These are phyloP conservation scores for Aspergillus piperis DNA, from an alignment of 2,329 filamentous ascomycete species.

Conservation along the genomic window DNA sequence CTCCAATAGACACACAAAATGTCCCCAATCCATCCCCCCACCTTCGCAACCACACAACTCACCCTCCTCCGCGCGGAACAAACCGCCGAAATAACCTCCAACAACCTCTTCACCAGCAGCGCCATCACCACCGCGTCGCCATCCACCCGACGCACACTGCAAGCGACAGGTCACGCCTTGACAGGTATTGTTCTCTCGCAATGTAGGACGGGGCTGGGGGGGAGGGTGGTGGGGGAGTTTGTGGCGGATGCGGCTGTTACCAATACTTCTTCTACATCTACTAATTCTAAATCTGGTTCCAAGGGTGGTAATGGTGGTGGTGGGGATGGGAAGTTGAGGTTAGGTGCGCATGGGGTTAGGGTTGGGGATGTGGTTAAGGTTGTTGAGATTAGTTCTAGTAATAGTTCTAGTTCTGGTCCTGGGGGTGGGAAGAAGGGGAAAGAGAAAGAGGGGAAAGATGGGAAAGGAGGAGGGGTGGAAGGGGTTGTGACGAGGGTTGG, in stretches of 20 bases:
- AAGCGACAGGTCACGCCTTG: slow-evolving; percentile 44
- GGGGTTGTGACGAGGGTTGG: slow-evolving; percentile 51
- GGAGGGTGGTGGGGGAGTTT: slow-evolving; percentile 86
- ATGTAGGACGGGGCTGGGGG: slow-evolving; percentile 84
- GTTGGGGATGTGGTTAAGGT: slow-evolving; percentile 52
- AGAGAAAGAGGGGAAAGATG: slow-evolving; percentile 34
- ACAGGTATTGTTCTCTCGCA: slow-evolving; percentile 65
- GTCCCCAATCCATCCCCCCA: slow-evolving; percentile 20
- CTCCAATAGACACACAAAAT: not conserved
- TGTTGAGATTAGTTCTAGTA: slow-evolving; percentile 31
- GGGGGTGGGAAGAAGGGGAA: slow-evolving; percentile 21
- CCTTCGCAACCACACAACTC: slow-evolving; percentile 47
- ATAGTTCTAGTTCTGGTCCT: slow-evolving; percentile 10
- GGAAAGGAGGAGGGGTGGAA: slow-evolving; percentile 37
- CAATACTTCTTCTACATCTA: slow-evolving; percentile 25
- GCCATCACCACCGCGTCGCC: slow-evolving; percentile 44
- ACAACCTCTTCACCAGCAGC: slow-evolving; percentile 37
- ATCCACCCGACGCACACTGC: slow-evolving; percentile 45
- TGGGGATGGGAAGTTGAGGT: slow-evolving; percentile 42
- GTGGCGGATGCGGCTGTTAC: slow-evolving; percentile 68
- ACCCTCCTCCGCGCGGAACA: slow-evolving; percentile 47
- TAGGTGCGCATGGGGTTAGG: slow-evolving; percentile 50
- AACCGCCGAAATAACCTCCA: slow-evolving; percentile 47
- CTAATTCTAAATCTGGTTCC: slow-evolving; percentile 12
- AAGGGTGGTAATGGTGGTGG: slow-evolving; percentile 24